Conservation (phyloP, 495 filamentous ascomycete genomes). For the Penicillium subrubescens region DNA sequence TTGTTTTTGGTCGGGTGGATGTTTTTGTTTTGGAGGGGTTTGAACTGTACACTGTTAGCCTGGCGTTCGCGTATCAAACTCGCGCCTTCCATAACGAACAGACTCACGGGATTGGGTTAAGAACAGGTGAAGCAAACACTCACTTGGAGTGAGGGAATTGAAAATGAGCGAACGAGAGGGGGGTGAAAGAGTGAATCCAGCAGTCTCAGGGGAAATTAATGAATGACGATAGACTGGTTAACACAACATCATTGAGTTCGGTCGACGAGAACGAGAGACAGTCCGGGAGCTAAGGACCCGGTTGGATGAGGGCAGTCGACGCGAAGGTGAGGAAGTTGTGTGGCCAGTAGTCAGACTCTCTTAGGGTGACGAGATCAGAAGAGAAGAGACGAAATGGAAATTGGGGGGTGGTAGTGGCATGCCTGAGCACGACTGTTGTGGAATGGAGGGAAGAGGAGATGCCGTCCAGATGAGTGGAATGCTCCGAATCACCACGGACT, state of each 20-base stretch:
- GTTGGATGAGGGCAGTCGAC: constrained; percentile 5
- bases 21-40: not conserved
- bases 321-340: constrained; percentile 1
- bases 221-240: constrained; percentile 20
- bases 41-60: not conserved
- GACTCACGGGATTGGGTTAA: not conserved
- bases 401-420: constrained; percentile 15
- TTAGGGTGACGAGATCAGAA: constrained; percentile 9
- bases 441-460: constrained; percentile 13
- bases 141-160: not conserved
- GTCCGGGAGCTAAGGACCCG: constrained; percentile 19
- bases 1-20: not conserved
- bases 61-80: not conserved
- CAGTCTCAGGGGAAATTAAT: constrained; percentile 10
- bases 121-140: not conserved
- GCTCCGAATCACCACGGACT: not conserved
- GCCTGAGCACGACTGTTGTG: constrained; percentile 23
- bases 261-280: constrained; percentile 13
- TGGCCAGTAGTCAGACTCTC: no score
- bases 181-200: constrained; percentile 18
- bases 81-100: not conserved
- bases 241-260: constrained; percentile 12
- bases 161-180: not conserved
- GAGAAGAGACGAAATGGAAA: constrained; percentile 6
- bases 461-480: constrained; percentile 16